A percentile compares a stretch with the other conserved stretches of the same genome.
phyloP scores from a whole-genome alignment of 768 basidiomycete species.

The Boletus reticuloceps region DNA sequence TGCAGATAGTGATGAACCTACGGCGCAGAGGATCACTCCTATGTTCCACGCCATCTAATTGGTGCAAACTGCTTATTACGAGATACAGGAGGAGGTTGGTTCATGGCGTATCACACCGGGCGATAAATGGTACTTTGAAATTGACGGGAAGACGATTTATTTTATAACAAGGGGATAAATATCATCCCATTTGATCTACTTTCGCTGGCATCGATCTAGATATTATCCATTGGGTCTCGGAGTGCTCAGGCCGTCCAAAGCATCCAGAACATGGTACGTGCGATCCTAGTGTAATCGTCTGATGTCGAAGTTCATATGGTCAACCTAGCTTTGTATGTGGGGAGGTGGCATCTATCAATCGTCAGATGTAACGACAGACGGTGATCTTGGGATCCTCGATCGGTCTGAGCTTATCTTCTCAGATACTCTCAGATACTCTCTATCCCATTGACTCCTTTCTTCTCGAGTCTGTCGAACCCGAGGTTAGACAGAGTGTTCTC shows the following conservation, averaged over 20 bases:
- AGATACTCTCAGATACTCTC: slow-evolving; percentile 50
- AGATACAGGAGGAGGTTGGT: slow-evolving; percentile 36
- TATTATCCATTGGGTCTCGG: slow-evolving; percentile 51
- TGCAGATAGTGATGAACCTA: too few species aligned
- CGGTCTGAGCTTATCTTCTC: slow-evolving; percentile 52
- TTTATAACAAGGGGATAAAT: slow-evolving; percentile 55
- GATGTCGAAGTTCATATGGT: not conserved
- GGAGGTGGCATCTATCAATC: slow-evolving; percentile 56
- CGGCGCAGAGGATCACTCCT: slow-evolving; percentile 19
- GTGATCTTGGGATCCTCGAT: slow-evolving; percentile 52
- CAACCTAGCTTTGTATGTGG: slow-evolving; percentile 52
- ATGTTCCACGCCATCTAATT: slow-evolving; percentile 57
- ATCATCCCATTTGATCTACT: slow-evolving; percentile 63
- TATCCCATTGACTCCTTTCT: slow-evolving; percentile 56
- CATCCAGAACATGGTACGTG: slow-evolving; percentile 58
- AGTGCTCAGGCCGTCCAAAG: slow-evolving; percentile 54
- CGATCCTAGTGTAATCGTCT: not conserved
- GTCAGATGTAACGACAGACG: slow-evolving; percentile 36
- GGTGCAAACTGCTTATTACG: slow-evolving; percentile 45
- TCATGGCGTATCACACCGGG: slow-evolving; percentile 54
- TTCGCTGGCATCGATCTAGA: slow-evolving; percentile 50
- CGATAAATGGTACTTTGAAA: slow-evolving; percentile 59
- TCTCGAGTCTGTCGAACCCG: slow-evolving; percentile 49
- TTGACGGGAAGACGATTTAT: slow-evolving; percentile 57
- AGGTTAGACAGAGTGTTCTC: slow-evolving; percentile 48